Conservation (phyloP, 768 basidiomycete genomes). For the Leccinum imitatum region DNA sequence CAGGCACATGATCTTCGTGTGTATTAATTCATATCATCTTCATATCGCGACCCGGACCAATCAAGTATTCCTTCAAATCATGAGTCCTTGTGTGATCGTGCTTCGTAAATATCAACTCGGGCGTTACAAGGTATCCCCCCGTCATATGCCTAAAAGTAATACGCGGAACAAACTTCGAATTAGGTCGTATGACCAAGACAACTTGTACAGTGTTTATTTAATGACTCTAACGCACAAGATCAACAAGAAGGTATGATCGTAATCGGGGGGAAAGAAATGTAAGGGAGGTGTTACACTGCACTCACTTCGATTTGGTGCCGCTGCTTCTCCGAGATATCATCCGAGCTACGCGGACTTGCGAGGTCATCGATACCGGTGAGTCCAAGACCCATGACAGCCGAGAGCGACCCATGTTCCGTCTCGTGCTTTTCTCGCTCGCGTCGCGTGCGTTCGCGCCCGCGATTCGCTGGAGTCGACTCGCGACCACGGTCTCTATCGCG, state of each 20-base stretch:
- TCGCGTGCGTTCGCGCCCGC: slow-evolving; percentile 15
- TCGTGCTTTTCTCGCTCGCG: slow-evolving; percentile 1
- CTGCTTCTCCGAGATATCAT: slow-evolving; percentile 20
- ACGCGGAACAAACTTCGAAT: neutral
- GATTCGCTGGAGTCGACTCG: slow-evolving; percentile 2
- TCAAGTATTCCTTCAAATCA: too few species aligned
- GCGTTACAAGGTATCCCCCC: too few species aligned
- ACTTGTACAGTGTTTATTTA: neutral
- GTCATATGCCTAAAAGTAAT: too few species aligned
- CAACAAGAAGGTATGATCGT: neutral
- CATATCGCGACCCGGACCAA: too few species aligned
- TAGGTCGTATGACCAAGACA: neutral
- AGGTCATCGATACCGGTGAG: slow-evolving; percentile 26
- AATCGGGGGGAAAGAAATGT: neutral
- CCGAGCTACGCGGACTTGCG: slow-evolving; percentile 5
- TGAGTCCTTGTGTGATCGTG: neutral
- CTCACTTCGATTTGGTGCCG: neutral
- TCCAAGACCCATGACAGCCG: slow-evolving; percentile 30
- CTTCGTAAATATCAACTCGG: neutral
- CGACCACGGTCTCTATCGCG: slow-evolving; percentile 2
- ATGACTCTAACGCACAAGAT: neutral
- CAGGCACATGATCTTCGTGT: neutral
- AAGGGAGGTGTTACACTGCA: neutral
- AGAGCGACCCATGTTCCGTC: slow-evolving; percentile 18
- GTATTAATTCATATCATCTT: neutral